These are phyloP conservation scores for Cyberlindnera suaveolens DNA, from an alignment of 805 yeast species.

Conservation along the genomic window DNA sequence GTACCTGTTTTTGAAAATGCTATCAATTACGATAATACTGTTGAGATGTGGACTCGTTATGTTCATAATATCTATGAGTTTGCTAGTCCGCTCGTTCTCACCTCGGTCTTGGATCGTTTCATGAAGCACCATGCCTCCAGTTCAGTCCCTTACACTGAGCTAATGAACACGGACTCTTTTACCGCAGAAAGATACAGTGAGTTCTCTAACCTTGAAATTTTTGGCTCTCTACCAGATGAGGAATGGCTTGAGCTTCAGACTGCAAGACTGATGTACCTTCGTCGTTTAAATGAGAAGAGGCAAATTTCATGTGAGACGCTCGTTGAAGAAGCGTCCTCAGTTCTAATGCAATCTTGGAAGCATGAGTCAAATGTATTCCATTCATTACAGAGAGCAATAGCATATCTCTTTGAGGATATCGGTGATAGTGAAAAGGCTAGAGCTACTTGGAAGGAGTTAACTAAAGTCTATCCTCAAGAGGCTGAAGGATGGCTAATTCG, in stretches of 20 bases:
- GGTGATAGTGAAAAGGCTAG: slow-evolving; percentile 27
- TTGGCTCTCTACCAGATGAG: background rate
- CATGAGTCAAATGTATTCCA: slow-evolving; percentile 30
- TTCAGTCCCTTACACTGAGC: slow-evolving; percentile 10
- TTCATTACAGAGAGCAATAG: slow-evolving; percentile 36
- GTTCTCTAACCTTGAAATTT: background rate
- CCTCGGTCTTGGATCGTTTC: slow-evolving; percentile 1
- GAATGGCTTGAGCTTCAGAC: background rate
- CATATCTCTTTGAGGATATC: slow-evolving; percentile 28
- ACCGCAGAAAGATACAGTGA: background rate
- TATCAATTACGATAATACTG: slow-evolving; percentile 1
- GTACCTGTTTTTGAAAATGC: slow-evolving; percentile 12
- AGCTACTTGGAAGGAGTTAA: slow-evolving; percentile 10
- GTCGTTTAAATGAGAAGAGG: background rate
- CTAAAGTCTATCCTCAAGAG: slow-evolving; percentile 27
- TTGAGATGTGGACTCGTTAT: slow-evolving; percentile 10
- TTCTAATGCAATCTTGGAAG: background rate
- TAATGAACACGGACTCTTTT: slow-evolving; percentile 1
- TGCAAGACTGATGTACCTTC: background rate
- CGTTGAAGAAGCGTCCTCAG: background rate
- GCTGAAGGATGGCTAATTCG: slow-evolving; percentile 44
- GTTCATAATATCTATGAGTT: slow-evolving; percentile 7
- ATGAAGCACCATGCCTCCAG: slow-evolving; percentile 8
- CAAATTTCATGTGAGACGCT: background rate
- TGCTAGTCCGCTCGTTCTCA: background rate